Conservation (phyloP, 805 yeast genomes). For the Yarrowia sp. region DNA sequence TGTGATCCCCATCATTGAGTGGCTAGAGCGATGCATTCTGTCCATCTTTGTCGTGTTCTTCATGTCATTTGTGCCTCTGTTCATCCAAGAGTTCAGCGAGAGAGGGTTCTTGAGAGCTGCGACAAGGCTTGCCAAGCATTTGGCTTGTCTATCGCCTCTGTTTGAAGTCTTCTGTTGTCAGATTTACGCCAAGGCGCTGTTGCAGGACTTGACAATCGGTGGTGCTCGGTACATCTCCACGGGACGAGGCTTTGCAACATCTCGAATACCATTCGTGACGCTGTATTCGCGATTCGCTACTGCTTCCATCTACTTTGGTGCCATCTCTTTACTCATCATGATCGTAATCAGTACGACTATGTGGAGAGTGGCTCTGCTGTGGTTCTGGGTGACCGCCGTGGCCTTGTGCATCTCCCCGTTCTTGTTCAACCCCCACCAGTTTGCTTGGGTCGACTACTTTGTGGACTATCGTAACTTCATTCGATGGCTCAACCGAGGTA, state of each 20-base stretch:
- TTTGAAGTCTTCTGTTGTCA: constrained; percentile 79
- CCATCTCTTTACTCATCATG: constrained; percentile 49
- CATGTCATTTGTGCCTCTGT: constrained; percentile 69
- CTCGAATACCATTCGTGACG: constrained; percentile 60
- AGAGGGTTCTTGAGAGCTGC: constrained; percentile 70
- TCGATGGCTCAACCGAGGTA: constrained; percentile 71
- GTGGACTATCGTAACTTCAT: constrained; percentile 83
- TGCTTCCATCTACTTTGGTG: constrained; percentile 65
- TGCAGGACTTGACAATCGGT: constrained; percentile 66
- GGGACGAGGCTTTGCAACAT: constrained; percentile 78
- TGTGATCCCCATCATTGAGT: constrained; percentile 63
- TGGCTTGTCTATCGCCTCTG: constrained; percentile 67
- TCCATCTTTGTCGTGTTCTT: constrained; percentile 73
- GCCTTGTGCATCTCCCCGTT: constrained; percentile 84
- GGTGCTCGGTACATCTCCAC: constrained; percentile 82
- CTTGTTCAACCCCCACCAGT: constrained; percentile 91
- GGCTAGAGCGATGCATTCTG: constrained; percentile 70
- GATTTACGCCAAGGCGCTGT: constrained; percentile 66
- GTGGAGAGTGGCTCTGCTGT: constrained; percentile 80
- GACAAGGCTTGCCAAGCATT: constrained; percentile 61
- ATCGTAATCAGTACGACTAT: constrained; percentile 55
- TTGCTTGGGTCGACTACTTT: constrained; percentile 82
- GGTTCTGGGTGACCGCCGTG: constrained; percentile 91
- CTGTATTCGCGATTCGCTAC: constrained; percentile 67
- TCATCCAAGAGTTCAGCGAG: constrained; percentile 74